Evolutionary conservation across 1,139 yeast species (phyloP), one percentile per base, ranked within the genome.

Genomic region (Kluyveromyces sp.): DNA sequence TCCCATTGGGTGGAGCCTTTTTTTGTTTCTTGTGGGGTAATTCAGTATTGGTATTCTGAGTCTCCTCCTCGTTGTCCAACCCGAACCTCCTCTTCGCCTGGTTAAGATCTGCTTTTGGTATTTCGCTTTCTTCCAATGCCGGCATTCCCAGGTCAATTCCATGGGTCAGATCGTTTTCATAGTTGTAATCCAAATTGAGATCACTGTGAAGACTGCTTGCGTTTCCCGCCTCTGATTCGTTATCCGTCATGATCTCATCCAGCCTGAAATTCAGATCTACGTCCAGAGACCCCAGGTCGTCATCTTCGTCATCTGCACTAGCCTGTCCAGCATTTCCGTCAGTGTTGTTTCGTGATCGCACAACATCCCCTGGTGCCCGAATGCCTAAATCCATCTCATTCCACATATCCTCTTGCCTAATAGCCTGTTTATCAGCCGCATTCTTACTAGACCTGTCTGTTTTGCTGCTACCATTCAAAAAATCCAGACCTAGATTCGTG

Each of bases 241-340:
- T 52, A 53, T 40, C 55, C 53, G 59, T 56, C 25, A 56, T 44
- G 12, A 55, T 43, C 18, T 60, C 64, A 33, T 55, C 61, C 33
- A 55, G 44, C 19, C 56, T 58, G 18, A 61, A 43, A 40, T 58
- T 50, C 32, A 61, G 53, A 35, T 56, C 59, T 8, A 57, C 47
- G 43, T 61, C 64, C 9, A 58, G 44, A 2, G 56, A 51, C 11
- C 41, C 44, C n/a, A 43, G 20, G 15, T 45, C 50, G 13, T 31
- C 43, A 3, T 33, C 45, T 6, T 37, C 35, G 8, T 40, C 29
- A 7, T 40, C 39, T 8, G 17, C 26, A 18, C 12, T 12, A 13
- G 13, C 8, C 9, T 12, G 25, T 12, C 7, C 7, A 7, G 13
- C 36, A 18, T 11, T 15, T 3, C 26, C 26, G 13, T 6, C 26